Conservation (phyloP, 2,329 filamentous ascomycete species). For the Curvularia eragrostidis region DNA sequence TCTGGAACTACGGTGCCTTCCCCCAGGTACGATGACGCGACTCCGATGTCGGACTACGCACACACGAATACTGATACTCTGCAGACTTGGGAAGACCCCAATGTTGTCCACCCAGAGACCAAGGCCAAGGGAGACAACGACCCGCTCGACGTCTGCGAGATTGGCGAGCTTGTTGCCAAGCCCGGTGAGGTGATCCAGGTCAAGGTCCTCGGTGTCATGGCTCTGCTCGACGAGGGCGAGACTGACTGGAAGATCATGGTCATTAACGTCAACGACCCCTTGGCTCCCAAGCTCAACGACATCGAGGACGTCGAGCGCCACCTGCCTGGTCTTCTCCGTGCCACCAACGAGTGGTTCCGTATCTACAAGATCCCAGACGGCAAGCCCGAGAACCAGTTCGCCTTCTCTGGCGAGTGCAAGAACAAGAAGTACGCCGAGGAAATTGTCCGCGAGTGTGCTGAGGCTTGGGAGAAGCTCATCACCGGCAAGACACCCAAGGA, state of each 20-base stretch:
- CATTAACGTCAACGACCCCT: constrained; percentile 96
- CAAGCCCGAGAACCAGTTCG: constrained; percentile 99
- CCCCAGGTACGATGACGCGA: constrained; percentile 73
- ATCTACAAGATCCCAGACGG: constrained; percentile 99
- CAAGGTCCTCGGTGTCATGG: constrained; percentile 99
- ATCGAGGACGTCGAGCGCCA: constrained; percentile 99
- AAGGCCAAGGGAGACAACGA: constrained; percentile 99
- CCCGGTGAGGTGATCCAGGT: constrained; percentile 98
- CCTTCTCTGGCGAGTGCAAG: constrained; percentile 99
- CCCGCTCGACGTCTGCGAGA: constrained; percentile 98
- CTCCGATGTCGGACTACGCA: constrained; percentile 37
- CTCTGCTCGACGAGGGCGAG: constrained; percentile 98
- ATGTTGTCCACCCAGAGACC: constrained; percentile 94
- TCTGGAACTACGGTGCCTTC: constrained; percentile 99
- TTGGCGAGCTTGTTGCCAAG: constrained; percentile 96
- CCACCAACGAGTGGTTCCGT: constrained; percentile 99
- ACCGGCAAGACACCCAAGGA: constrained; percentile 83
- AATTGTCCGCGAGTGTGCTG: constrained; percentile 91
- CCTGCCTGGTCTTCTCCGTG: constrained; percentile 92
- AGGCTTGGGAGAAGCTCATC: constrained; percentile 97
- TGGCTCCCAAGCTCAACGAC: constrained; percentile 96
- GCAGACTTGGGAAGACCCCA: constrained; percentile 99
- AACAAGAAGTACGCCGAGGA: constrained; percentile 99
- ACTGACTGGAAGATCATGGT: constrained; percentile 99
- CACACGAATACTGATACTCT: constrained; percentile 35